phyloP scores from a whole-genome alignment of 169 alveolate genomes.

The Cryptosporidium xiaoi region DNA sequence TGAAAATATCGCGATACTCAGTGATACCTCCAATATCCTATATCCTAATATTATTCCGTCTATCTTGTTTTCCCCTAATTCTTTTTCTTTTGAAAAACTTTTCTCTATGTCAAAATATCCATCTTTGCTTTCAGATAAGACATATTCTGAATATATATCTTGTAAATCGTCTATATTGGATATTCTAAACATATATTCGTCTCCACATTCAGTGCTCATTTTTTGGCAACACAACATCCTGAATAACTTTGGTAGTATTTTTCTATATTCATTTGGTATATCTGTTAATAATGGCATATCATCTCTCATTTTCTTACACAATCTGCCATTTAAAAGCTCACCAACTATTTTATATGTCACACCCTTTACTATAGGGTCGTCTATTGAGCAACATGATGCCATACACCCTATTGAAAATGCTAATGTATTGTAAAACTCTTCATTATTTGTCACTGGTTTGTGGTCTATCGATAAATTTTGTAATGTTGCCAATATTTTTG shows the following conservation, averaged over 20 bases:
- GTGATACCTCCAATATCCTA: conserved; percentile 24
- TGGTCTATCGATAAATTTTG: conserved; percentile 26
- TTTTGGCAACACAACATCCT: conserved; percentile 11
- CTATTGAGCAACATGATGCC: conserved; percentile 56
- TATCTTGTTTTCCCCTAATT: not conserved
- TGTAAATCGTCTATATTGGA: not conserved
- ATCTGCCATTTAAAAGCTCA: conserved; percentile 29
- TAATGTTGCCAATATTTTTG: conserved; percentile 6
- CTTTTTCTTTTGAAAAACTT: not conserved
- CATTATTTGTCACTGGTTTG: conserved; percentile 14
- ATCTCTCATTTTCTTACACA: not conserved
- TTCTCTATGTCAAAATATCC: conserved; percentile 6
- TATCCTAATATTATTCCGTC: not conserved
- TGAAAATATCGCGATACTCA: conserved; percentile 15
- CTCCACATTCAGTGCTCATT: not conserved
- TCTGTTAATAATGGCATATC: conserved; percentile 28
- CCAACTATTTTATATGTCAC: conserved; percentile 25
- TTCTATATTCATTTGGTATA: conserved; percentile 58
- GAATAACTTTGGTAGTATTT: conserved; percentile 48
- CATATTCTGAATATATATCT: not conserved
- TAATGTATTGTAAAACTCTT: conserved; percentile 32
- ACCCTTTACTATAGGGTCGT: conserved; percentile 29
- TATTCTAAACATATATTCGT: too few species aligned
- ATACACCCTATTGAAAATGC: conserved; percentile 60
- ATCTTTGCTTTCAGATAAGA: not conserved